Percentiles rank a stretch among this genome's conserved stretches.
Conservation (phyloP, 2,329 filamentous ascomycete species). For the Simplicillium sp. region DNA sequence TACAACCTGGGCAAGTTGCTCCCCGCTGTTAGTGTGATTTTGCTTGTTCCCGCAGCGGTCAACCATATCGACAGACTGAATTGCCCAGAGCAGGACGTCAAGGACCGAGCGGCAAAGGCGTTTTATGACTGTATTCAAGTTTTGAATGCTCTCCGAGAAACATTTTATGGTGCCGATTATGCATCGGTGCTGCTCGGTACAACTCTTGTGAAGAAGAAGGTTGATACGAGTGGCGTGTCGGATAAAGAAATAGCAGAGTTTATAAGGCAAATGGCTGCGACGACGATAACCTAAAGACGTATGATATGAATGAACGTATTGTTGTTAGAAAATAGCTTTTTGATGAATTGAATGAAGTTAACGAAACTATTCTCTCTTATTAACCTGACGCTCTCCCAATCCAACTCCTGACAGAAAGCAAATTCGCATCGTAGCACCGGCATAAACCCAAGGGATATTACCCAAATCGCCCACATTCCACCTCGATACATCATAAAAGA, state of each 20-base stretch:
- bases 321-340: too few species aligned
- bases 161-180: background rate
- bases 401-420: slow-evolving; percentile 52
- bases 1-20: background rate
- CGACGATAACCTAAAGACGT: too few species aligned
- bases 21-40: background rate
- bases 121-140: background rate
- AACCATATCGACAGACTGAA: background rate
- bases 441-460: slow-evolving; percentile 62
- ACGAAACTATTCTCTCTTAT: slow-evolving; percentile 8
- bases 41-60: background rate
- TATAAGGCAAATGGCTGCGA: too few species aligned
- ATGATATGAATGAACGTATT: too few species aligned
- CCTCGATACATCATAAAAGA: slow-evolving; percentile 52
- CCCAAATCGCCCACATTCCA: slow-evolving; percentile 65
- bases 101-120: background rate
- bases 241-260: background rate
- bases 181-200: background rate
- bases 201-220: background rate
- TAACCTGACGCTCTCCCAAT: slow-evolving; percentile 17
- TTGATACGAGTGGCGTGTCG: background rate
- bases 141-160: background rate
- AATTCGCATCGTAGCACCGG: slow-evolving; percentile 49
- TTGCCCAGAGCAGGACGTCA: background rate
- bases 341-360: too few species aligned